phyloP scores from a whole-genome alignment of 208 protist species.

The Wallacemonas collosoma region DNA sequence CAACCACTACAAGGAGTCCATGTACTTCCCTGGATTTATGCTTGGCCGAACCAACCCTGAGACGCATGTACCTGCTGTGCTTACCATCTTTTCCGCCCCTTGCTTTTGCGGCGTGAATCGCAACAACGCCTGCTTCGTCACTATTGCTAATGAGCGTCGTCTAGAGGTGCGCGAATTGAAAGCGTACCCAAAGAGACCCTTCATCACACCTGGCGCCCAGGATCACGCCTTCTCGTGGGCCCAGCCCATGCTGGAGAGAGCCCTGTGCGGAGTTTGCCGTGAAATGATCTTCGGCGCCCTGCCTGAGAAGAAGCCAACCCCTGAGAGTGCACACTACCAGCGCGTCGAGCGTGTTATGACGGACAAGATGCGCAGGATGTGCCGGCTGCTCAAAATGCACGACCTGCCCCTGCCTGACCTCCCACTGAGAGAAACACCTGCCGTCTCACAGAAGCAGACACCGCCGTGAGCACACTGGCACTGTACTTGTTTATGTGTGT shows the following conservation, averaged over 20 bases:
- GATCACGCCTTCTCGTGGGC: slow-evolving; percentile 79
- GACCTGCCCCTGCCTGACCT: slow-evolving; percentile 52
- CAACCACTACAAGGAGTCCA: slow-evolving; percentile 79
- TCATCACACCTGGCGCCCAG: slow-evolving; percentile 71
- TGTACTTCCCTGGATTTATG: slow-evolving; percentile 80
- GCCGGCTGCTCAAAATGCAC: slow-evolving; percentile 58
- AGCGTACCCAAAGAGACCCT: slow-evolving; percentile 38
- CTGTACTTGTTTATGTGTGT: slow-evolving; percentile 10
- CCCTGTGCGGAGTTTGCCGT: slow-evolving; percentile 38
- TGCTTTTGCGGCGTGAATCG: slow-evolving; percentile 81
- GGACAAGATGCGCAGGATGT: slow-evolving; percentile 70
- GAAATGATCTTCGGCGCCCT: slow-evolving; percentile 57
- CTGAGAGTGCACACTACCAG: slow-evolving; percentile 34
- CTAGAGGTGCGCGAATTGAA: slow-evolving; percentile 63
- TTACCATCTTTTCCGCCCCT: slow-evolving; percentile 80
- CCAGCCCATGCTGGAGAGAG: slow-evolving; percentile 64
- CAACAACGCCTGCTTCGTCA: slow-evolving; percentile 66
- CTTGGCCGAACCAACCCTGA: slow-evolving; percentile 63
- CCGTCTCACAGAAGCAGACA: background rate
- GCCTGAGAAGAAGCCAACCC: slow-evolving; percentile 23
- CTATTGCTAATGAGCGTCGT: slow-evolving; percentile 29
- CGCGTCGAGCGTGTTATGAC: slow-evolving; percentile 27
- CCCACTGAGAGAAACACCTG: background rate
- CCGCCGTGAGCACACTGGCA: background rate
- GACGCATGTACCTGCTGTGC: slow-evolving; percentile 54